These are phyloP conservation scores for Hibiscus tridactylites DNA, from an alignment of 345 rosid genomes.

Conservation along the genomic window DNA sequence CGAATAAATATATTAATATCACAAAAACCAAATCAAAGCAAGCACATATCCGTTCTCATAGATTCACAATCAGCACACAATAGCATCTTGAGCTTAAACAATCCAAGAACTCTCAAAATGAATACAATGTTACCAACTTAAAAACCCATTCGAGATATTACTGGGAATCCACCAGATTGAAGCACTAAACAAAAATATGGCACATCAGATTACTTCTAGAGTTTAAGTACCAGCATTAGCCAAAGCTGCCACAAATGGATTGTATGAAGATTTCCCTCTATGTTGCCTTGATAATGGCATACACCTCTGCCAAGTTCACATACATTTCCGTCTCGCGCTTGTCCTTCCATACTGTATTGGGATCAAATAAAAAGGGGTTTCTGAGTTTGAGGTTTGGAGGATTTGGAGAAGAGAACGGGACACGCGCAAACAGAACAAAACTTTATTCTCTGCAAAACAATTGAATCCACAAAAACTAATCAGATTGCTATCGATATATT, in stretches of 20 bases:
- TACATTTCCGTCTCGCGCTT: too few species aligned
- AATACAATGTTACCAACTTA: conserved; percentile 14
- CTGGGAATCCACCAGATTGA: background rate
- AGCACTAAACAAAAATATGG: background rate
- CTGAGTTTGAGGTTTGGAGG: too few species aligned
- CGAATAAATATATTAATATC: background rate
- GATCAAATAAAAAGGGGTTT: too few species aligned
- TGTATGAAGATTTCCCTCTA: conserved; percentile 28
- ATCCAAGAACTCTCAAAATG: conserved; percentile 12
- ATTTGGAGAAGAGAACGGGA: too few species aligned
- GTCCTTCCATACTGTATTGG: too few species aligned
- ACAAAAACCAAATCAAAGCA: conserved; percentile 1
- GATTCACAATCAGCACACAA: conserved; percentile 3
- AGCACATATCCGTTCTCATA: background rate
- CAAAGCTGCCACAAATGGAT: conserved; percentile 96
- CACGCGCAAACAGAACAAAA: too few species aligned
- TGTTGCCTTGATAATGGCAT: too few species aligned
- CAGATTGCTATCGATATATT: too few species aligned
- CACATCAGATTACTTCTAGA: background rate
- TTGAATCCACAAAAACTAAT: too few species aligned
- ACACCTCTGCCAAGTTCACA: too few species aligned
- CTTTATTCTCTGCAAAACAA: too few species aligned
- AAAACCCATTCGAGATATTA: background rate
- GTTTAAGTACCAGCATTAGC: conserved; percentile 59
- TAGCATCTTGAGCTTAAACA: conserved; percentile 5